A percentile compares a stretch with the other conserved stretches of the same genome.
These are phyloP conservation scores for Cicer pinnatifidum DNA, from an alignment of 306 rosid genomes.

Conservation along the genomic window DNA sequence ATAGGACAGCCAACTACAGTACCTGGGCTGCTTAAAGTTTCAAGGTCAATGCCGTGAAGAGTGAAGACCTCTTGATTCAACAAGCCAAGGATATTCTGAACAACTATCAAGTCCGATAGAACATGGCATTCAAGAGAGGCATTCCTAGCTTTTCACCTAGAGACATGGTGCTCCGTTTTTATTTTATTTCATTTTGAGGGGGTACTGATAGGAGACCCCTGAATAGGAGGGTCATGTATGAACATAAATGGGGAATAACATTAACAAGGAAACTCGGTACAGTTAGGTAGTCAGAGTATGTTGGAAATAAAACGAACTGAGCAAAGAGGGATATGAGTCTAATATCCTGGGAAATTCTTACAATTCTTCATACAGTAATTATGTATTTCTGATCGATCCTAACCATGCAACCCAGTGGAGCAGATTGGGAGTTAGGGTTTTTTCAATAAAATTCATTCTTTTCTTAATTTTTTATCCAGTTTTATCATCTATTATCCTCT, in stretches of 20 bases:
- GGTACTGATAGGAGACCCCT: slow-evolving; percentile 6
- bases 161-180: not conserved
- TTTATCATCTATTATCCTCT: slow-evolving; percentile 3
- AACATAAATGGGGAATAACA: not conserved
- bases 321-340: slow-evolving; percentile 5
- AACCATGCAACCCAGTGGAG: not conserved
- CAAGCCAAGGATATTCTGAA: not conserved
- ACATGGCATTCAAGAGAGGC: not conserved
- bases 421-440: not conserved
- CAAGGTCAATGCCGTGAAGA: not conserved
- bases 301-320: not conserved
- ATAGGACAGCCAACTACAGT: not conserved
- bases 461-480: not conserved
- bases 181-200: not conserved
- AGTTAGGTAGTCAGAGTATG: not conserved
- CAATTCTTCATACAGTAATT: not conserved
- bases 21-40: not conserved
- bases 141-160: not conserved
- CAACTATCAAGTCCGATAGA: not conserved
- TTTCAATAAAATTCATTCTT: not conserved
- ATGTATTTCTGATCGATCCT: not conserved
- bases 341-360: not conserved
- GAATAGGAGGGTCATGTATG: not conserved
- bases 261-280: not conserved
- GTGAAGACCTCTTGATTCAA: not conserved